Conservation (phyloP, 768 basidiomycete genomes). For the Gloeopeniophorella convolvens region DNA sequence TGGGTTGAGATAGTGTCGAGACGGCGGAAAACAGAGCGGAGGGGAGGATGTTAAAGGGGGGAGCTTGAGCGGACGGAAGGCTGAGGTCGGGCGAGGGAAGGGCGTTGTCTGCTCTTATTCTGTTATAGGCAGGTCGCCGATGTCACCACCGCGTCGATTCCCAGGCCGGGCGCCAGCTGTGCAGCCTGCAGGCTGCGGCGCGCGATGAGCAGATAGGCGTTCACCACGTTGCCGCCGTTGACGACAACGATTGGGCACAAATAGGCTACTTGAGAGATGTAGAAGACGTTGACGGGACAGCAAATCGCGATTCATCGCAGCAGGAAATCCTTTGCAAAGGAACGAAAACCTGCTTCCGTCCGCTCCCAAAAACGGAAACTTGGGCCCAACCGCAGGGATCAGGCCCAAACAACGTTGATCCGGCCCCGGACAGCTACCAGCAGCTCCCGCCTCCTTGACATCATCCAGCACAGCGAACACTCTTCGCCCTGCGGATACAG, state of each 20-base stretch:
- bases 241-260: not conserved
- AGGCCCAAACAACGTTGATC: constrained; percentile 12
- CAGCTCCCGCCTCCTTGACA: no score
- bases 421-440: not conserved
- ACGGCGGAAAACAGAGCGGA: not conserved
- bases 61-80: constrained; percentile 13
- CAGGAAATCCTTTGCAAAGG: no score
- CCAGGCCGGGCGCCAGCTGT: constrained; percentile 10
- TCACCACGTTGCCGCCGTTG: not conserved
- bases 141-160: constrained; percentile 17
- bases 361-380: not conserved
- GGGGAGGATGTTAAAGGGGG: constrained; percentile 10
- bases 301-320: not conserved
- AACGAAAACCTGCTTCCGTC: not conserved
- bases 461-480: no score
- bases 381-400: not conserved
- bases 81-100: constrained; percentile 13
- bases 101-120: constrained; percentile 18
- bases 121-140: constrained; percentile 5
- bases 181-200: no score
- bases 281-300: not conserved
- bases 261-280: not conserved
- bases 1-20: constrained; percentile 1
- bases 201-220: not conserved
- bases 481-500: no score